Evolutionary conservation across 495 filamentous ascomycete genomes (phyloP).

Genomic region (Ascodesmis nigricans): DNA sequence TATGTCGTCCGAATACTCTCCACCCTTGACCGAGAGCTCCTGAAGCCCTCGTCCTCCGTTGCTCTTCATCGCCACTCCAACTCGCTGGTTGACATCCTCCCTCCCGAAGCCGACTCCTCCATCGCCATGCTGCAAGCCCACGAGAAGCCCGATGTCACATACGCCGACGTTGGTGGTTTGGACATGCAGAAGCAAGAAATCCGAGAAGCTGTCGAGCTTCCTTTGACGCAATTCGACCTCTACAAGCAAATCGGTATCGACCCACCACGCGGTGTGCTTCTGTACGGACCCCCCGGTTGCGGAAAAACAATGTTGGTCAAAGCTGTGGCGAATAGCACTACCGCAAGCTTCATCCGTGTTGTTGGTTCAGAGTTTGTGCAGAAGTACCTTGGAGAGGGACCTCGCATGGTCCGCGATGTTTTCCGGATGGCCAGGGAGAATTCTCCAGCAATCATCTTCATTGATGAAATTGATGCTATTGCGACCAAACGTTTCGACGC

Average conservation of each 20-base stretch:
- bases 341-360: conserved; percentile 93
- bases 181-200: conserved; percentile 99
- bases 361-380: conserved; percentile 97
- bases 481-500: conserved; percentile 98
- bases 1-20: conserved; percentile 97
- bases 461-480: conserved; percentile 97
- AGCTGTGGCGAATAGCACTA: conserved; percentile 93
- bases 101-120: conserved; percentile 90
- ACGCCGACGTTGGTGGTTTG: conserved; percentile 88
- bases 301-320: conserved; percentile 99
- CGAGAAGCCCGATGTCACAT: conserved; percentile 96
- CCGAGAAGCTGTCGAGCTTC: conserved; percentile 86
- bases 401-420: conserved; percentile 95
- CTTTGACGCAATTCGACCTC: conserved; percentile 88
- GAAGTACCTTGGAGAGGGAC: conserved; percentile 93
- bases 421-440: conserved; percentile 99
- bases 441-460: conserved; percentile 95
- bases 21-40: conserved; percentile 88
- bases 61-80: conserved; percentile 96
- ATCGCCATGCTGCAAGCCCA: conserved; percentile 93
- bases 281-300: conserved; percentile 91
- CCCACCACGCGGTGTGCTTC: conserved; percentile 80
- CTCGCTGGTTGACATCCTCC: conserved; percentile 91
- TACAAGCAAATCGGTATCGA: conserved; percentile 97
- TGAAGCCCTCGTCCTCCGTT: conserved; percentile 94